These are phyloP conservation scores for Eucalyptus lansdowneana DNA, from an alignment of 345 rosid genomes.

Conservation along the genomic window DNA sequence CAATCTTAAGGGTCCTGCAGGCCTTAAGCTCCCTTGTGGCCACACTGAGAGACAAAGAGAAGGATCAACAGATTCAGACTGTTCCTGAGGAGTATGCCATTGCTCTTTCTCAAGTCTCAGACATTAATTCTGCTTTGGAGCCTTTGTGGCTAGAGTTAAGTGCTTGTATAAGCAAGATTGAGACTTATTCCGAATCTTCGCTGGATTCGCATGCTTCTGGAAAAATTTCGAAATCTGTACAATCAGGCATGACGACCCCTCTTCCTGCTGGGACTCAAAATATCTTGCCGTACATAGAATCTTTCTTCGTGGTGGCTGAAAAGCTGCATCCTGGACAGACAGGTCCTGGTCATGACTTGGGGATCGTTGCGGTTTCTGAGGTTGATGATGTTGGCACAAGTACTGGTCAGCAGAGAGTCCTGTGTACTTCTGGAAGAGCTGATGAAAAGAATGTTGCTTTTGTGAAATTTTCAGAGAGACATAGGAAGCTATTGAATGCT, in stretches of 20 bases:
- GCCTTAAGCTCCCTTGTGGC: conserved; percentile 72
- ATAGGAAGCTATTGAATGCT: conserved; percentile 83
- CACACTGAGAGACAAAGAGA: conserved; percentile 44
- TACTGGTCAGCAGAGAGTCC: conserved; percentile 35
- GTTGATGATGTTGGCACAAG: conserved; percentile 49
- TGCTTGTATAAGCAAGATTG: conserved; percentile 84
- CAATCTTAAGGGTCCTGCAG: conserved; percentile 85
- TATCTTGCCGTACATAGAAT: conserved; percentile 88
- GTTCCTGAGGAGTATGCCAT: conserved; percentile 40
- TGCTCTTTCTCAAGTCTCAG: conserved; percentile 53
- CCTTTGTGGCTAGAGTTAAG: conserved; percentile 92
- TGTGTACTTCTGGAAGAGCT: conserved; percentile 33
- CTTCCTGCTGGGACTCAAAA: conserved; percentile 98
- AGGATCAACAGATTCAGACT: conserved; percentile 31
- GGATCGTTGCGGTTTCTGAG: conserved; percentile 39
- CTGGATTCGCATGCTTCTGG: conserved; percentile 25
- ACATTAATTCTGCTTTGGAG: conserved; percentile 67
- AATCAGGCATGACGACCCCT: conserved; percentile 54
- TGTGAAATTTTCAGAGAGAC: conserved; percentile 87
- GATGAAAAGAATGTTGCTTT: conserved; percentile 81
- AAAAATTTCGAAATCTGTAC: conserved; percentile 31
- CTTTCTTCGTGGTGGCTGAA: conserved; percentile 86
- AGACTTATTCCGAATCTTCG: conserved; percentile 63
- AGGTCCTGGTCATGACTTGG: conserved; percentile 47
- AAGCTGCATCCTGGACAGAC: conserved; percentile 77